Evolutionary conservation across 768 basidiomycete species (phyloP), one percentile per base, ranked within the genome.

Genomic region (Kwoniella europaea): DNA sequence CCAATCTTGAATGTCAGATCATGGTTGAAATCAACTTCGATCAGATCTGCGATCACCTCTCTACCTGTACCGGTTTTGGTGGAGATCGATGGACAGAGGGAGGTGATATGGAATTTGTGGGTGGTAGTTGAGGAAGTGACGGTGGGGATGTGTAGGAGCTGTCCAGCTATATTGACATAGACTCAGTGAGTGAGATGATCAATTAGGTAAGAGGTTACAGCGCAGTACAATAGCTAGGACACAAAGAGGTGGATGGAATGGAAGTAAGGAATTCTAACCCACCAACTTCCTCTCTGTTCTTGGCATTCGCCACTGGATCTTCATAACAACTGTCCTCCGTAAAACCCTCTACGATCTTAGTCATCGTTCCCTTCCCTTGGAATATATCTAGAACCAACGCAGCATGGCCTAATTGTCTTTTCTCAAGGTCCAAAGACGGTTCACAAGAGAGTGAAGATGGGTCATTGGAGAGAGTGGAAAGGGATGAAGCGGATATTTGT

Each of bases 321-420:
- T 83, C 80, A 62, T 83, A 81, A 22, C 77, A 71, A 42, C 71
- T 77, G 71, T 83, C 78, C 67, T 83, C 80, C 0, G 70, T 69
- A 64, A 81, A 78, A 18, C 69, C 69, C 58, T 80, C 68, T 4
- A 72, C 67, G 5, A 83, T 62, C 68, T 81, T 83, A 2, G 68
- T 76, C 71, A 74, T 75, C 9, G 82, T 83, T 41, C 77, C 77
- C 53, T 79, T 79, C 16, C 76, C 80, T 53, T 80, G 80, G 71
- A 81, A 83, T 20, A 83, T 63, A 63, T 83, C 82, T 15, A 83
- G 65, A 1, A 81, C 79, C 10, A 81, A 43, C 13, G 77, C 80
- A 62, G 76, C 73, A 44, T 83, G 80, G 44, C 63, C 50, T 13
- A 69, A 65, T 60, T 83, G 80, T 6, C 67, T 59, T 41, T 74